Conservation (phyloP, 73 alveolate species). For the Paramecium tetraurelia region DNA sequence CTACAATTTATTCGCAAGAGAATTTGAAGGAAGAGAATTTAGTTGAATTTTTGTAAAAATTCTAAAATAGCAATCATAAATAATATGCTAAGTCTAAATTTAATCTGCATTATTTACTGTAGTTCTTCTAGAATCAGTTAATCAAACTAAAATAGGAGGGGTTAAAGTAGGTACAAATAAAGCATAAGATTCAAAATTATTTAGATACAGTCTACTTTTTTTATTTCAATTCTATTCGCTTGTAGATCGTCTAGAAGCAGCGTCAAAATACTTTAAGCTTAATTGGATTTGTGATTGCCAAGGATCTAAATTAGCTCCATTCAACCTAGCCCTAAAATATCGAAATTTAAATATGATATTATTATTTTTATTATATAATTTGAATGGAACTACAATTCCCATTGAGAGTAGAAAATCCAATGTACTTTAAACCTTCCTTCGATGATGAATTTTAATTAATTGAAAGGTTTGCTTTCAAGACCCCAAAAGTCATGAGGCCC, state of each 20-base stretch:
- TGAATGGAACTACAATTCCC: not conserved
- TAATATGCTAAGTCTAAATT: not conserved
- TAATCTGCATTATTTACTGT: not conserved
- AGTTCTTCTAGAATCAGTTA: not conserved
- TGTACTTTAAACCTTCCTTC: not conserved
- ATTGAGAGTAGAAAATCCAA: not conserved
- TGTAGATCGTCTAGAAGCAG: not conserved
- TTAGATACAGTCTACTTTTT: not conserved
- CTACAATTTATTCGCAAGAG: not conserved
- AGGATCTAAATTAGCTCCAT: not conserved
- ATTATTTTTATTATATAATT: not conserved
- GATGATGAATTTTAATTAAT: not conserved
- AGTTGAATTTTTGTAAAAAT: not conserved
- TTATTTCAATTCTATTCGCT: slow-evolving; percentile 4
- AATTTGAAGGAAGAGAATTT: not conserved
- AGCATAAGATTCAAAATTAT: not conserved
- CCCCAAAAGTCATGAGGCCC: not conserved
- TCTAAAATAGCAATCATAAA: not conserved
- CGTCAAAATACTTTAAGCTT: not conserved
- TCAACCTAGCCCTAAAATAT: not conserved
- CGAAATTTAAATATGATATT: not conserved
- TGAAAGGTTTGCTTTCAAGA: not conserved
- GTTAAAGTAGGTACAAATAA: not conserved
- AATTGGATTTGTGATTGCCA: slow-evolving; percentile 10
- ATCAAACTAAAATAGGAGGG: not conserved